These are phyloP conservation scores for Rehmannia glutinosa DNA, from an alignment of 257 asterid species.

Conservation along the genomic window DNA sequence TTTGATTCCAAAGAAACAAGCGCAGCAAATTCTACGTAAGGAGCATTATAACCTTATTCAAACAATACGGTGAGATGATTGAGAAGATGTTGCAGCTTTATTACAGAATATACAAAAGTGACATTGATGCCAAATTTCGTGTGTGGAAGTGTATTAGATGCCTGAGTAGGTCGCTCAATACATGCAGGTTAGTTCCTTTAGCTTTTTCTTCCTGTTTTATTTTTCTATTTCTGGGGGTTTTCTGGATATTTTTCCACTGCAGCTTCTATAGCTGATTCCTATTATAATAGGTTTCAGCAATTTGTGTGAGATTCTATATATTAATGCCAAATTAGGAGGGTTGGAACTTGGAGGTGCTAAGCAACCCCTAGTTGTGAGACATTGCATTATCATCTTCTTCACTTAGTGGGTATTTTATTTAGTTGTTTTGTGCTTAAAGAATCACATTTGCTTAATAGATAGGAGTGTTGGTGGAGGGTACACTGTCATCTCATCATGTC, in stretches of 20 bases:
- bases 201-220: background rate
- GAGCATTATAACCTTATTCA: conserved; percentile 15
- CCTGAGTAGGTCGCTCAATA: conserved; percentile 18
- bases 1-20: conserved; percentile 47
- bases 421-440: no score
- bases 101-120: conserved; percentile 22
- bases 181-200: conserved; percentile 48
- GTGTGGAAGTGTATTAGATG: conserved; percentile 23
- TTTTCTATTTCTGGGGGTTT: background rate
- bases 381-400: background rate
- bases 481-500: background rate
- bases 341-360: no score
- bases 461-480: no score
- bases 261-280: no score
- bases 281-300: no score
- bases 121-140: conserved; percentile 23
- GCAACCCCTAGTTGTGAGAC: no score
- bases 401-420: background rate
- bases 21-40: conserved; percentile 42
- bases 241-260: background rate
- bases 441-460: no score
- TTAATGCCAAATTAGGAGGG: background rate
- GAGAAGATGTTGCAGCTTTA: conserved; percentile 26
- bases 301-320: no score
- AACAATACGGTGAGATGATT: conserved; percentile 25